These are phyloP conservation scores for Mortierella sp. DNA, from an alignment of 371 early-diverging fungal genomes.

Conservation along the genomic window DNA sequence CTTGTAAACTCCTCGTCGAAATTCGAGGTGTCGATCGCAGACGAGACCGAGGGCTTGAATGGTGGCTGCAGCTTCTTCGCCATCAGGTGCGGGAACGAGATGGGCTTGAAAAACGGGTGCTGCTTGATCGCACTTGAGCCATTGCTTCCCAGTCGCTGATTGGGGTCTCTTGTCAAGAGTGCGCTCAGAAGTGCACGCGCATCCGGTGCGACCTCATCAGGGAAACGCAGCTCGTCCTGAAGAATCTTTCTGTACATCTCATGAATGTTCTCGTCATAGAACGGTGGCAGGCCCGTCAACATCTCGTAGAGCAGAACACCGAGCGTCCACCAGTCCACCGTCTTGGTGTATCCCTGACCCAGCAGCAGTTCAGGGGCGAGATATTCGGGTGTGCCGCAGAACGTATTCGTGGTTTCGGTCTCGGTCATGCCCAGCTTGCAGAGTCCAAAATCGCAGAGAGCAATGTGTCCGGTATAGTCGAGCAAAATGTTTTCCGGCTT, in stretches of 20 bases:
- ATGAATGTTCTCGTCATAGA: constrained; percentile 95
- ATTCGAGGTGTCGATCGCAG: constrained; percentile 84
- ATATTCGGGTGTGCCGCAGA: constrained; percentile 99
- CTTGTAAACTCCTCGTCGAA: constrained; percentile 86
- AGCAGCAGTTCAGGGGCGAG: constrained; percentile 97
- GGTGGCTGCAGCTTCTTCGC: constrained; percentile 91
- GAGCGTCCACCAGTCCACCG: constrained; percentile 98
- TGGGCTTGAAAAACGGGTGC: constrained; percentile 92
- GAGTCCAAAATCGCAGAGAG: constrained; percentile 97
- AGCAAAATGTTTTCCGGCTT: constrained; percentile 98
- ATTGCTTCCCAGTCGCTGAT: constrained; percentile 83
- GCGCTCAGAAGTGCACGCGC: constrained; percentile 81
- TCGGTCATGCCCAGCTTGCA: constrained; percentile 97
- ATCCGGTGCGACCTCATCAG: constrained; percentile 82
- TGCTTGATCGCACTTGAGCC: constrained; percentile 92
- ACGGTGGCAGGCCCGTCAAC: constrained; percentile 95
- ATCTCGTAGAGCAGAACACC: constrained; percentile 98
- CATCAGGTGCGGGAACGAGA: constrained; percentile 90
- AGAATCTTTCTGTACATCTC: constrained; percentile 97
- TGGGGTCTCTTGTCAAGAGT: constrained; percentile 87
- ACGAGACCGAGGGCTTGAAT: constrained; percentile 89
- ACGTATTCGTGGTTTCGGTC: constrained; percentile 92
- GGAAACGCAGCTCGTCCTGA: constrained; percentile 85
- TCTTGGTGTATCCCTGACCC: constrained; percentile 94
- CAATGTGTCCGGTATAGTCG: constrained; percentile 96